These are phyloP conservation scores for Leccinum pachyderme DNA, from an alignment of 1,284 basidiomycete species.

Conservation along the genomic window DNA sequence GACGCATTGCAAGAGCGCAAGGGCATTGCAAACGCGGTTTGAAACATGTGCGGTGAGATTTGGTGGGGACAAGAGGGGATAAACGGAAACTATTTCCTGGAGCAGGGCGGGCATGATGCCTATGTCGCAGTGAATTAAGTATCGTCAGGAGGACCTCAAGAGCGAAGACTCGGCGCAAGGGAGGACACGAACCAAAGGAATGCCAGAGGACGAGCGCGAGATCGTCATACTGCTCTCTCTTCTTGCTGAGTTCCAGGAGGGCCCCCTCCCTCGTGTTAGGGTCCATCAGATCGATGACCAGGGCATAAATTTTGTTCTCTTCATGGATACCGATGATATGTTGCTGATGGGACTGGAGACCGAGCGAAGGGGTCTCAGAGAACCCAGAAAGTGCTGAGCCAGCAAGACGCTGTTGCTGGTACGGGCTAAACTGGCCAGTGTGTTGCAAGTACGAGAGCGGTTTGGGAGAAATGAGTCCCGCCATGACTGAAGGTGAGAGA, in stretches of 20 bases:
- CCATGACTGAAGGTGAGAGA: constrained; percentile 43
- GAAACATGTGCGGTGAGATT: constrained; percentile 97
- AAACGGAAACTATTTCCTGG: constrained; percentile 98
- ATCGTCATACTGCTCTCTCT: constrained; percentile 98
- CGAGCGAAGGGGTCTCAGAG: constrained; percentile 51
- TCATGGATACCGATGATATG: constrained; percentile 47
- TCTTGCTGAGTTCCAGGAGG: constrained; percentile 95
- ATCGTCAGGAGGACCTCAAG: constrained; percentile 1
- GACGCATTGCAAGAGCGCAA: constrained; percentile 96
- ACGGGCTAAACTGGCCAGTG: constrained; percentile 49
- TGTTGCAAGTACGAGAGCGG: constrained; percentile 63
- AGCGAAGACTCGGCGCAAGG: background rate
- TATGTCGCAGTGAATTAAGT: constrained; percentile 31
- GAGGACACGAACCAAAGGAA: constrained; percentile 86
- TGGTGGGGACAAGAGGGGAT: constrained; percentile 93
- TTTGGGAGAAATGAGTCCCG: constrained; percentile 57
- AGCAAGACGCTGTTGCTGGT: constrained; percentile 40
- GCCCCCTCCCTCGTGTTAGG: constrained; percentile 82
- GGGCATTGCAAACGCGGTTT: constrained; percentile 99
- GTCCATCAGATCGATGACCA: constrained; percentile 83
- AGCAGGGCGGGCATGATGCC: constrained; percentile 98
- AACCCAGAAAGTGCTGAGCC: constrained; percentile 37
- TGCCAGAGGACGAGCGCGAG: constrained; percentile 98
- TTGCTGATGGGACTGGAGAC: constrained; percentile 51
- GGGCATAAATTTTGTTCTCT: constrained; percentile 77